Base-by-base conservation (phyloP, 306 rosid genomes). In the Begonia peltatifolia region DNA sequence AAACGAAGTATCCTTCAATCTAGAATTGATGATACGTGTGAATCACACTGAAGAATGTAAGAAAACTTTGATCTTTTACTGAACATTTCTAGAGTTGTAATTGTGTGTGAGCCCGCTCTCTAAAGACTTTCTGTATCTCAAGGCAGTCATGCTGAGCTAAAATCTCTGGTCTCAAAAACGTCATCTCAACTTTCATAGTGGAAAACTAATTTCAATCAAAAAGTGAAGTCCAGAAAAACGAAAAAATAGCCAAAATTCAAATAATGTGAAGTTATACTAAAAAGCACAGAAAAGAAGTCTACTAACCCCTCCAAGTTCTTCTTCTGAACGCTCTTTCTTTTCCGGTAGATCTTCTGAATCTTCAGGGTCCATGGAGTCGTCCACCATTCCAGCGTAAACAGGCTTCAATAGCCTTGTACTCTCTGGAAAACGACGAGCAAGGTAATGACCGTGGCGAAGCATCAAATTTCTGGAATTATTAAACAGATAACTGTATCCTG, bases 291-390 rank as follows among this genome's bases (percentile, higher is more conserved):
- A 44, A 20, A 25, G 14, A 44, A 1, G 61, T 55, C 22, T 58
- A 68, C 81, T 63, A 71, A 82, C 95, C 71, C 68, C 79, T 66
- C 67, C 78, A 36, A 35, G 64, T 47, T 79, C 81, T 52, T 42
- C 50, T 52, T 76, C 62, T 41, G 70, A 61, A 60, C 71, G 65
- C 62, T 75, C 84, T 47, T 69, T 51, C 43, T 69, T 58, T 47
- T 66, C 66, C 55, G 8, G 53, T 38, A 46, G 71, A 70, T 74
- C 63, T 58, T 73, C 86, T 3, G 88, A 62, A 61, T 89, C 87
- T 68, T 79, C 80, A 10, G 94, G 79, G 71, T 80, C 74, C 62
- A 57, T 35, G 50, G 46, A 64, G 54, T 70, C 75, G 55, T 67
- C 68, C 41, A 2, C 62, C 55, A 71, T 49, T 63, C 69, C 69